Evolutionary conservation across 2,329 filamentous ascomycete species (phyloP).

Genomic region (Parafenestella ontariensis): DNA sequence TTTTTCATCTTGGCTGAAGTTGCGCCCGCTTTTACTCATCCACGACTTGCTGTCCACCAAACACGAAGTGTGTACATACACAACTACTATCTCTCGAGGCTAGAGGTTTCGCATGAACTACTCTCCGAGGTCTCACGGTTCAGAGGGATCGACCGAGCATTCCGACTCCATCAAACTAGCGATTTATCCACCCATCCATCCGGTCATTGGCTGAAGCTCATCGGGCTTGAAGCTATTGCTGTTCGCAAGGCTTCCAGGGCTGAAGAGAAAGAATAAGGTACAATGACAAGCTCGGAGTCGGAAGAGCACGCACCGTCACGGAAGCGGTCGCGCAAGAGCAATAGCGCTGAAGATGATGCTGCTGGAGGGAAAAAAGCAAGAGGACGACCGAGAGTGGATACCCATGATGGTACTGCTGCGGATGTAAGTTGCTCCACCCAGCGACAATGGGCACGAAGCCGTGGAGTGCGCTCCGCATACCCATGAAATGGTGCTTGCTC

Average conservation of each 20-base stretch:
- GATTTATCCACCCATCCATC: background rate
- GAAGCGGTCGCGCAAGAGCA: conserved; percentile 42
- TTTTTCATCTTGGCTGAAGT: conserved; percentile 8
- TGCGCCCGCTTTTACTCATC: background rate
- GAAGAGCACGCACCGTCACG: conserved; percentile 37
- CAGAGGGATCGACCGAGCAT: too few relatives aligned
- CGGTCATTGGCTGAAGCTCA: background rate
- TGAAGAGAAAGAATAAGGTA: conserved; percentile 1
- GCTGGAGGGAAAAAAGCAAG: conserved; percentile 61
- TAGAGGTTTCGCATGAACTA: background rate
- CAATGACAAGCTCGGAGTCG: conserved; percentile 42
- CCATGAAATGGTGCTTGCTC: background rate
- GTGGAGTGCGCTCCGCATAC: background rate
- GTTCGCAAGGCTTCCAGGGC: background rate
- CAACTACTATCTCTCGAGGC: background rate
- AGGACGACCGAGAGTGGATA: conserved; percentile 77
- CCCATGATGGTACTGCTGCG: conserved; percentile 77
- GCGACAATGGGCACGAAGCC: background rate
- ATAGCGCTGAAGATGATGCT: conserved; percentile 32
- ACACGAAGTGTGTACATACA: background rate
- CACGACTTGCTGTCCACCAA: conserved; percentile 1
- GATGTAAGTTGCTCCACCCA: conserved; percentile 67
- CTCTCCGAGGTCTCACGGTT: background rate
- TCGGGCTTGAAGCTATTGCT: background rate
- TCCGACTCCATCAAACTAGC: background rate